Evolutionary conservation across 345 rosid genomes (phyloP), one percentile per base, ranked within the genome.

Genomic region (Salix dunnii): DNA sequence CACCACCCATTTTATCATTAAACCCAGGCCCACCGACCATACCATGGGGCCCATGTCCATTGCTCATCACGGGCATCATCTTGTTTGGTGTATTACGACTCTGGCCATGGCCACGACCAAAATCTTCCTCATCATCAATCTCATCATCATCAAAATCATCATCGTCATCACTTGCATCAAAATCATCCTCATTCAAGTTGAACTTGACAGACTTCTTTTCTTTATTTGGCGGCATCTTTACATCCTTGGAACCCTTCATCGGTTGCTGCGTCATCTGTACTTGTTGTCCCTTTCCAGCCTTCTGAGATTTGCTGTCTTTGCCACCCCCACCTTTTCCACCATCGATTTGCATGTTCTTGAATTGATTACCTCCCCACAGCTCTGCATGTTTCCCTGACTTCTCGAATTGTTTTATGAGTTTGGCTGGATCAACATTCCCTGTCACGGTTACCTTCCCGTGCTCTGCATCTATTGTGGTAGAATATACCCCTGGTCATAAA

Each of bases 321-420:
- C 79, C 79, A 21, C 67, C 73, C 2, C 82, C 81, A 20, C 76
- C 68, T 73, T 82, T 78, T 62, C 85, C 86, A 61, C 71, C 65
- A 9, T 74, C 84, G 61, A 86, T 65, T 55, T 83, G 84, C 90
- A 87, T 84, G 78, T 82, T 84, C 83, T 86, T 85, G 85, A 86
- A 74, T 78, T 88, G 92, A 84, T 77, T 83, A 85, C 83, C 86
- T 55, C 92, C 92, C 83, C 91, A 81, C 40, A 91, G 72, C 88
- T 94, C 97, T 21, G 97, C 99, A 77, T 90, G 93, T 80, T 93
- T 96, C 35, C 99, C 99, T 16, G 94, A 85, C 74, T 94, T 94
- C 81, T 80, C 86, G 6, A 96, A 94, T 87, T 94, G 92, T 88
- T 81, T 89, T 46, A 96, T 82, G 5, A 96, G 91, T 30, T 82